phyloP scores from a whole-genome alignment of 257 asterid species.

The Nyctanthes arbortristis region DNA sequence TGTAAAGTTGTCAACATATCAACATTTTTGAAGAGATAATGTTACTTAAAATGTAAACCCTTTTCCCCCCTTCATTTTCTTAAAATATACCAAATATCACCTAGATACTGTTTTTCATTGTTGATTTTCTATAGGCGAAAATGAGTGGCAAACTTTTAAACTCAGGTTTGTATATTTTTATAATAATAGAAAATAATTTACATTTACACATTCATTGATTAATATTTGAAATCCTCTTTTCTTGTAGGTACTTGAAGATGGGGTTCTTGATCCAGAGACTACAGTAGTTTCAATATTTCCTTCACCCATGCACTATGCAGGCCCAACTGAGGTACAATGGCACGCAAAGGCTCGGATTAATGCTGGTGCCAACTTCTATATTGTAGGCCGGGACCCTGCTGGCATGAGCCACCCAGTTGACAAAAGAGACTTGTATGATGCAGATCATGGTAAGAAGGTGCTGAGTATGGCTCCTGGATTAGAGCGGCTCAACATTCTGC shows the following conservation, averaged over 20 bases:
- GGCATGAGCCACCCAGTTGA: constrained; percentile 93
- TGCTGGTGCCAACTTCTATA: constrained; percentile 93
- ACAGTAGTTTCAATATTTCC: constrained; percentile 95
- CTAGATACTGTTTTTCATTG: background rate
- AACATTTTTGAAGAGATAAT: too few relatives aligned
- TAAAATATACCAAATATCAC: background rate
- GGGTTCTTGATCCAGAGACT: constrained; percentile 88
- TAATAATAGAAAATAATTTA: background rate
- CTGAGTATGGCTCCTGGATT: constrained; percentile 96
- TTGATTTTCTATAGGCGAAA: background rate
- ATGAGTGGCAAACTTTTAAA: background rate
- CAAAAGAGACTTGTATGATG: constrained; percentile 86
- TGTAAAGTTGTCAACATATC: too few relatives aligned
- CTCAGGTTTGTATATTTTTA: background rate
- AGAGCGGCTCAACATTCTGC: constrained; percentile 83
- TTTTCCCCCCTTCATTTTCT: too few relatives aligned
- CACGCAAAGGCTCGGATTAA: constrained; percentile 97
- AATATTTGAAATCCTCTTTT: background rate
- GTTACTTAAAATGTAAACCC: too few relatives aligned
- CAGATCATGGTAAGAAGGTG: constrained; percentile 98
- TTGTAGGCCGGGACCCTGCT: constrained; percentile 94
- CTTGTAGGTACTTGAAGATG: constrained; percentile 83
- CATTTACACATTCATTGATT: background rate
- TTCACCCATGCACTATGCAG: constrained; percentile 97
- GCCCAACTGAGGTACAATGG: constrained; percentile 98